Evolutionary conservation across 495 filamentous ascomycete species (phyloP).

Genomic region (Barbatosphaeria neglecta): DNA sequence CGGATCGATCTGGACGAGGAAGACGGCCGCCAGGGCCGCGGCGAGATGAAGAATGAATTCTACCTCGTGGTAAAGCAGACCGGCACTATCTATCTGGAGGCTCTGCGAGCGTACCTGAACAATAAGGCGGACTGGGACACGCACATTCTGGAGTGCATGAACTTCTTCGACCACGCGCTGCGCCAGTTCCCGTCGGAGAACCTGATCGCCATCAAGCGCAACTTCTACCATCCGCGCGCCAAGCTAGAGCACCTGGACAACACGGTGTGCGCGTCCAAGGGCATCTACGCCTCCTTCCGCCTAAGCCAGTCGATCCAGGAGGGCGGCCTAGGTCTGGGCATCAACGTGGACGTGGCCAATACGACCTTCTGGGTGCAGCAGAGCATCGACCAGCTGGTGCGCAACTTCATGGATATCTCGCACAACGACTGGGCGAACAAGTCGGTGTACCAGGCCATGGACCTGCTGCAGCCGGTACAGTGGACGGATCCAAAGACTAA

Average conservation of each 20-base stretch:
- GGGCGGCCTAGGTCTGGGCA: conserved; percentile 42
- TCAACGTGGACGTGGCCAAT: conserved; percentile 79
- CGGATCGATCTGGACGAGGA: conserved; percentile 57
- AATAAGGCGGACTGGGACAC: conserved; percentile 47
- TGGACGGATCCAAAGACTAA: not conserved
- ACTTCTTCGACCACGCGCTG: conserved; percentile 81
- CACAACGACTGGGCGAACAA: conserved; percentile 4
- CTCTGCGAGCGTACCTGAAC: conserved; percentile 53
- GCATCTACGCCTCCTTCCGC: conserved; percentile 71
- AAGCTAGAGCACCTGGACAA: conserved; percentile 4
- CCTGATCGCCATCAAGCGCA: conserved; percentile 59
- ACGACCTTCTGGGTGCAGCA: conserved; percentile 57
- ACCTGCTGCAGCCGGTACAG: conserved; percentile 11
- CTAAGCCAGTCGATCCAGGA: conserved; percentile 38
- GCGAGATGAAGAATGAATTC: conserved; percentile 35
- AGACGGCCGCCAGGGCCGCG: conserved; percentile 20
- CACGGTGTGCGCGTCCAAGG: conserved; percentile 65
- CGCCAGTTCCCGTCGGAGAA: conserved; percentile 58
- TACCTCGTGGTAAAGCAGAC: conserved; percentile 47
- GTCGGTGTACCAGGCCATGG: conserved; percentile 4
- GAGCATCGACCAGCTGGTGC: conserved; percentile 16
- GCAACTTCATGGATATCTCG: conserved; percentile 8
- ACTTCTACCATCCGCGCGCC: conserved; percentile 51
- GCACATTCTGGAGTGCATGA: conserved; percentile 64
- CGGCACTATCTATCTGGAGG: conserved; percentile 48